A percentile compares a stretch with the other conserved stretches of the same genome.
Conservation (phyloP, 2,329 filamentous ascomycete genomes). For the Byssothecium circinans region DNA sequence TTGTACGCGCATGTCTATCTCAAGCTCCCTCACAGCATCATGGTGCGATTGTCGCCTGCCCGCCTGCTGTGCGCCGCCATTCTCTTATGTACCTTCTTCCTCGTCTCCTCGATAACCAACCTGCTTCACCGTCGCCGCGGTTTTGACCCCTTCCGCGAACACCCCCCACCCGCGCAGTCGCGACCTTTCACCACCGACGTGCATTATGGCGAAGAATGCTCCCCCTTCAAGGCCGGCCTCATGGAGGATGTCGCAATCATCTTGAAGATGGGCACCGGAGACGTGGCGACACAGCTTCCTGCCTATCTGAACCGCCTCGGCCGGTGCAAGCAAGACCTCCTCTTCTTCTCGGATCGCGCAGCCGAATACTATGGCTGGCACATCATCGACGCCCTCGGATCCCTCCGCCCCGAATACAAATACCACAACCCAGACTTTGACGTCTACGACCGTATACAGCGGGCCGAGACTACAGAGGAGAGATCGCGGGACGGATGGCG, state of each 20-base stretch:
- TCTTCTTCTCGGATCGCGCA: slow-evolving; percentile 62
- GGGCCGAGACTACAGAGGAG: slow-evolving; percentile 34
- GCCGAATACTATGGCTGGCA: slow-evolving; percentile 55
- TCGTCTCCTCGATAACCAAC: slow-evolving; percentile 23
- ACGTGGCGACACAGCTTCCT: slow-evolving; percentile 59
- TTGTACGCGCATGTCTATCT: background rate
- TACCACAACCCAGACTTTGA: slow-evolving; percentile 53
- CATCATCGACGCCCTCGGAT: slow-evolving; percentile 51
- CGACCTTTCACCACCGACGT: slow-evolving; percentile 23
- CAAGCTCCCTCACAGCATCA: slow-evolving; percentile 17
- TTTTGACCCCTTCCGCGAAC: slow-evolving; percentile 34
- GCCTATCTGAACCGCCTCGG: slow-evolving; percentile 58
- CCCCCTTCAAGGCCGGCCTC: slow-evolving; percentile 34
- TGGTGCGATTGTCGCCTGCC: slow-evolving; percentile 42
- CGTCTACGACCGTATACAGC: slow-evolving; percentile 53
- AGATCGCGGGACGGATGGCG: slow-evolving; percentile 57
- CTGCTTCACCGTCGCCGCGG: slow-evolving; percentile 32
- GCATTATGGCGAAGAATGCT: slow-evolving; percentile 34
- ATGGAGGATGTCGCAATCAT: slow-evolving; percentile 56
- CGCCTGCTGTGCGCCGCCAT: slow-evolving; percentile 36
- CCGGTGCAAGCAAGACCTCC: slow-evolving; percentile 57
- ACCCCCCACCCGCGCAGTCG: slow-evolving; percentile 21
- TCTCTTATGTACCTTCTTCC: slow-evolving; percentile 24
- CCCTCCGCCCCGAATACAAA: slow-evolving; percentile 45
- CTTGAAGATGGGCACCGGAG: slow-evolving; percentile 61